A percentile compares a stretch with the other conserved stretches of the same genome.
Conservation (phyloP, 2,329 filamentous ascomycete genomes). For the Calonectria multiphialidica region DNA sequence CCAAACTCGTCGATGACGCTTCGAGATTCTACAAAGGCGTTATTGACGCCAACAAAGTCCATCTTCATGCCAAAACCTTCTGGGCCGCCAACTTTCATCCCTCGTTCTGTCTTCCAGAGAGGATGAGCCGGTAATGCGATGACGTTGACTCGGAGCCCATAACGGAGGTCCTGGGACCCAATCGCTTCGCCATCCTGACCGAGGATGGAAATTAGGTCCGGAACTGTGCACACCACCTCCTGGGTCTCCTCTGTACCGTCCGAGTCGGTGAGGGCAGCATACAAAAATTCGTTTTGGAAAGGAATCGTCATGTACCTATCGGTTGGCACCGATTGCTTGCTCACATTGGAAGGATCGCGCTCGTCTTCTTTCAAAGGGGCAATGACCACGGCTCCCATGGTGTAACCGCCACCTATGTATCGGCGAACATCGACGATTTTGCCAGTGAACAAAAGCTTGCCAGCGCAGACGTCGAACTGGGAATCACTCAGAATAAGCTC, state of each 20-base stretch:
- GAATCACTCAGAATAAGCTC: not conserved
- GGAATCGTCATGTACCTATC: constrained; percentile 53
- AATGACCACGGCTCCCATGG: constrained; percentile 53
- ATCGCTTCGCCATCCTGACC: constrained; percentile 61
- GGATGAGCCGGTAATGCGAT: constrained; percentile 63
- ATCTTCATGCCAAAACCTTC: constrained; percentile 50
- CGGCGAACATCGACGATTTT: constrained; percentile 56
- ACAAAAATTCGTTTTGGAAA: constrained; percentile 58
- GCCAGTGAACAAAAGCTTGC: constrained; percentile 52
- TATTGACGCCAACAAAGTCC: constrained; percentile 43
- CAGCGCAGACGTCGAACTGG: constrained; percentile 47
- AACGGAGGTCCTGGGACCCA: constrained; percentile 63
- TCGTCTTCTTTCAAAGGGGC: constrained; percentile 49
- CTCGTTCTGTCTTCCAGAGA: constrained; percentile 58
- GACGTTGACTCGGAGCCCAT: constrained; percentile 63
- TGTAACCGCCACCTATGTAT: constrained; percentile 54
- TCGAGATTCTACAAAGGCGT: constrained; percentile 56
- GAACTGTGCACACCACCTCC: constrained; percentile 51
- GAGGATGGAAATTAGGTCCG: constrained; percentile 52
- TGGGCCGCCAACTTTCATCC: constrained; percentile 49
- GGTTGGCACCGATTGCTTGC: constrained; percentile 24
- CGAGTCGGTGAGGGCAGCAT: constrained; percentile 49
- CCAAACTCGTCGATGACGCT: constrained; percentile 66
- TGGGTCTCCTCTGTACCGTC: constrained; percentile 45
- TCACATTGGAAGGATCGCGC: constrained; percentile 34